These are phyloP conservation scores for Suillus americanus DNA, from an alignment of 768 basidiomycete genomes.

Conservation along the genomic window DNA sequence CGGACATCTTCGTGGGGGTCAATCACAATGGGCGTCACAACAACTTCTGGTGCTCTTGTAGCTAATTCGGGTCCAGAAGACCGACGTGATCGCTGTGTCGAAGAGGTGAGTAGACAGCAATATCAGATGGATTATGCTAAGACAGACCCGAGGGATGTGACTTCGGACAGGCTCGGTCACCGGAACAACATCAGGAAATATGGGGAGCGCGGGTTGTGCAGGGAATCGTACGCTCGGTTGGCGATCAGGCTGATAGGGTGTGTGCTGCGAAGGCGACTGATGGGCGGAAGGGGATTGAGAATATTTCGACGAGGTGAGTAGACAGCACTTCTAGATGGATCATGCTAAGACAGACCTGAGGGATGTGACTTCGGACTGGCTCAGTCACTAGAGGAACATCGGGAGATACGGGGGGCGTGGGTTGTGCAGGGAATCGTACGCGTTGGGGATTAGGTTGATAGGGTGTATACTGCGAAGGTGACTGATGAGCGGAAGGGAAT, in stretches of 20 bases:
- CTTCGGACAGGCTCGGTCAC: neutral
- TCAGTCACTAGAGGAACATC: too few species aligned
- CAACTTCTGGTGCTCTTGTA: neutral
- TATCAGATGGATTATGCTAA: neutral
- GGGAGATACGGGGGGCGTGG: too few species aligned
- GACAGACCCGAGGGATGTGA: neutral
- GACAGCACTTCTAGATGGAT: too few species aligned
- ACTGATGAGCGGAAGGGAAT: neutral
- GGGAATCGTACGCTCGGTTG: neutral
- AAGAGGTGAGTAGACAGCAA: neutral
- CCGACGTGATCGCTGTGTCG: neutral
- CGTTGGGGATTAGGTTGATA: too few species aligned
- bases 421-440: too few species aligned
- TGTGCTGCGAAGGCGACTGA: neutral
- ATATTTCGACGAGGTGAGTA: too few species aligned
- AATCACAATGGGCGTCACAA: neutral
- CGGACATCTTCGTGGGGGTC: conserved; percentile 37
- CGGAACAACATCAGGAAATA: neutral
- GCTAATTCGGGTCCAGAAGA: neutral
- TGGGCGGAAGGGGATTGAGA: too few species aligned
- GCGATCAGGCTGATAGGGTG: neutral
- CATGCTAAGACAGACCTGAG: too few species aligned
- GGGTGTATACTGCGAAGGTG: neutral
- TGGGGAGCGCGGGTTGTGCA: neutral
- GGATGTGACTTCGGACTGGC: too few species aligned